Evolutionary conservation across 1,139 yeast genomes (phyloP), one percentile per base, ranked within the genome.

Genomic region (Geotrichum fermentans): DNA sequence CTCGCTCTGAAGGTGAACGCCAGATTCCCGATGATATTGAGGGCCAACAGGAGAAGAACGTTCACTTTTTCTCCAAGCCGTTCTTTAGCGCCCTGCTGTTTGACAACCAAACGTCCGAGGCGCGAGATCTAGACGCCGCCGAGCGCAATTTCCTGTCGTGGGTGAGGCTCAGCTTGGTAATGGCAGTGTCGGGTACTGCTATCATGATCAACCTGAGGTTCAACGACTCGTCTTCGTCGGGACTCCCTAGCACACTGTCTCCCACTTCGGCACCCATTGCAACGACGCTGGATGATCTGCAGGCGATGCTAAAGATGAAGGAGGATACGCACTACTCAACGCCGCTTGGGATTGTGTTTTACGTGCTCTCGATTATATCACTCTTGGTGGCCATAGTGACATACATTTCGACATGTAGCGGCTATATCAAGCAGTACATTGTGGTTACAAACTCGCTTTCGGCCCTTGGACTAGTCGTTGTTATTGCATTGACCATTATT

Each of bases 81-180:
- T 37, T 55, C 13, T 38, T 42, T 10, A 45, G 55, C 3, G 54
- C 58, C 3, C 47, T 64, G 21, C 35, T 55, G 8, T 56, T 65
- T 36, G 61, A 58, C 16, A 67, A 67, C 50, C 47, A 50, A 22
- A 59, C 60, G 1, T 58, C 70, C 6, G 69, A 67, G 51, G 69
- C 71, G 4, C 56, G 71, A 22, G 71, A 67, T 53, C 52, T 64
- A 42, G 59, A 60, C 42, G 68, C 66, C 8, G 57, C 57, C 30
- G 71, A 67, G 52, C 61, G 71, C 20, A 67, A 64, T 45, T 65
- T 57, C 47, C 54, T 67, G 40, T 54, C 67, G 4, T 58, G 62
- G 54, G 35, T 62, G 18, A 53, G 61, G 30, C 44, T 58, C 30
- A 51, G 65, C 1, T 30, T 65, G 43, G 55, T 57, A 24, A 55